Conservation (phyloP, 148 eudicot genomes). For the Simmondsia chinensis region DNA sequence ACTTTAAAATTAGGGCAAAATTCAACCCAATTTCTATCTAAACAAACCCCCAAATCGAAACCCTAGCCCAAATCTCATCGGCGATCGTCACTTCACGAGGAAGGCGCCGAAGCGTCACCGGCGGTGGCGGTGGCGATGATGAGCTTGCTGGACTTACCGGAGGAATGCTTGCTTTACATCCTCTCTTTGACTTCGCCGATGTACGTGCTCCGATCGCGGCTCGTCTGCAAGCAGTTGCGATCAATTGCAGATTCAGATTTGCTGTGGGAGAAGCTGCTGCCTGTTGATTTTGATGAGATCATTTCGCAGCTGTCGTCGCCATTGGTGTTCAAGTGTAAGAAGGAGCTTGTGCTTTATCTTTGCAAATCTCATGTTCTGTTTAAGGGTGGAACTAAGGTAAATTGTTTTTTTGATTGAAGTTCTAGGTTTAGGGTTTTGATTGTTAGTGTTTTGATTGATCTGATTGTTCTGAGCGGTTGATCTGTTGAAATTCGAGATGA, state of each 20-base stretch:
- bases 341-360: conserved; percentile 12
- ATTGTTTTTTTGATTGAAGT: no score
- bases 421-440: background rate
- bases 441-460: background rate
- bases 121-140: no score
- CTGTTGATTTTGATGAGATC: conserved; percentile 7
- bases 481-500: no score
- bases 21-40: no score
- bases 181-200: conserved; percentile 21
- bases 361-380: conserved; percentile 15
- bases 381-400: conserved; percentile 14
- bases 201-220: conserved; percentile 12
- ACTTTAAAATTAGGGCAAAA: no score
- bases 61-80: no score
- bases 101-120: no score
- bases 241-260: conserved; percentile 14
- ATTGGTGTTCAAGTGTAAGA: background rate
- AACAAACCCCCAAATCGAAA: no score
- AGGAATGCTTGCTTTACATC: conserved; percentile 14
- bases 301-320: background rate
- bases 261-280: conserved; percentile 15
- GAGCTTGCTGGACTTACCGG: conserved; percentile 22
- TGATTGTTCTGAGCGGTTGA: background rate
- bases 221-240: conserved; percentile 10
- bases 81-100: no score